phyloP scores from a whole-genome alignment of 2,329 filamentous ascomycete species.

The Anthostomella pinea region DNA sequence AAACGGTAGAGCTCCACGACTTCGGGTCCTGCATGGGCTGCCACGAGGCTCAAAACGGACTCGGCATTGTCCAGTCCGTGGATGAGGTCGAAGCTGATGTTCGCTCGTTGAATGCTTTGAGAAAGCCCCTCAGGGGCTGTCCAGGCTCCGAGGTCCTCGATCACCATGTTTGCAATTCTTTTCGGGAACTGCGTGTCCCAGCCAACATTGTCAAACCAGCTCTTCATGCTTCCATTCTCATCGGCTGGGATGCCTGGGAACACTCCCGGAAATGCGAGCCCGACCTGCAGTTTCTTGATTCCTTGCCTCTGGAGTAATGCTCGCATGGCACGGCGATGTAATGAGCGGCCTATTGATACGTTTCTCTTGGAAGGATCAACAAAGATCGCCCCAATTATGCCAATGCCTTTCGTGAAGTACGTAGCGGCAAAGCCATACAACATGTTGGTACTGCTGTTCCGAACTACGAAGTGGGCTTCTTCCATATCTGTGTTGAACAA shows the following conservation, averaged over 20 bases:
- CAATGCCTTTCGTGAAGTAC: conserved; percentile 70
- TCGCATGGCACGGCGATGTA: conserved; percentile 81
- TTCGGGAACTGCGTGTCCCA: conserved; percentile 71
- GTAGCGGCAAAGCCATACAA: conserved; percentile 91
- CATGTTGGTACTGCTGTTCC: conserved; percentile 88
- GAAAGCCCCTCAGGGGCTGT: conserved; percentile 72
- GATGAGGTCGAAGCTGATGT: conserved; percentile 78
- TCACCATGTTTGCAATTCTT: conserved; percentile 64
- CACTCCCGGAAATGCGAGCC: conserved; percentile 76
- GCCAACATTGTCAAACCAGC: conserved; percentile 87
- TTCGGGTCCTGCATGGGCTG: conserved; percentile 70
- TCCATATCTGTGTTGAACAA: conserved; percentile 67
- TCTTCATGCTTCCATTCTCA: conserved; percentile 48
- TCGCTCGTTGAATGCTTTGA: conserved; percentile 68
- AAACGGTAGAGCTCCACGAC: conserved; percentile 76
- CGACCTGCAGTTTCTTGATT: conserved; percentile 78
- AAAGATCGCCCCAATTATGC: conserved; percentile 80
- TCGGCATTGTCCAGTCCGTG: conserved; percentile 75
- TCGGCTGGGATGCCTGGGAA: conserved; percentile 76
- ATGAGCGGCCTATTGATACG: conserved; percentile 83
- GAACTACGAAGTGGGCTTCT: conserved; percentile 85
- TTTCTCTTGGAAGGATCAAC: conserved; percentile 85
- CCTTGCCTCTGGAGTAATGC: conserved; percentile 67
- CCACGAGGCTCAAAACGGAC: conserved; percentile 71
- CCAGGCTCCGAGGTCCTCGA: conserved; percentile 72